These are phyloP conservation scores for Yamadazyma takamatsuzukensis DNA, from an alignment of 805 yeast species.

Conservation along the genomic window DNA sequence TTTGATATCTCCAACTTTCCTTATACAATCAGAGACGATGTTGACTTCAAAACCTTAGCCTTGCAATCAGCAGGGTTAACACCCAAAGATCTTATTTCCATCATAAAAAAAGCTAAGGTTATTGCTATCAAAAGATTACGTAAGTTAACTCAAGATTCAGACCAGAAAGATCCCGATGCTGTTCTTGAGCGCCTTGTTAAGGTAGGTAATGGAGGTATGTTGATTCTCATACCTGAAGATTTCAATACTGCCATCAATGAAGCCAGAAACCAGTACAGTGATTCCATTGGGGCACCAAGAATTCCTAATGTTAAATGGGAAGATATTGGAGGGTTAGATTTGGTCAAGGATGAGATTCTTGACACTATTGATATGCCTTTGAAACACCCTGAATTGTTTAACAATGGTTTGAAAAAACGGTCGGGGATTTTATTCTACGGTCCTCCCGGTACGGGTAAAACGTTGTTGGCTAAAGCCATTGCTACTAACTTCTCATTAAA, in stretches of 20 bases:
- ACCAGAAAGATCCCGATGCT: too few species aligned
- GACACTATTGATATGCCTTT: slow-evolving; percentile 96
- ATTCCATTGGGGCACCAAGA: slow-evolving; percentile 93
- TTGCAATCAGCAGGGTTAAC: slow-evolving; percentile 90
- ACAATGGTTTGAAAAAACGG: slow-evolving; percentile 86
- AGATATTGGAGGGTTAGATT: slow-evolving; percentile 92
- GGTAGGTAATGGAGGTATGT: slow-evolving; percentile 52
- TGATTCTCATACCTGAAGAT: slow-evolving; percentile 55
- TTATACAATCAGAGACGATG: slow-evolving; percentile 35
- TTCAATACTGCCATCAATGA: slow-evolving; percentile 68
- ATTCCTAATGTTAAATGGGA: slow-evolving; percentile 96
- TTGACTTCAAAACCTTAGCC: slow-evolving; percentile 57
- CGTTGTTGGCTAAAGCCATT: slow-evolving; percentile 92
- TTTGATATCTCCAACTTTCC: slow-evolving; percentile 12
- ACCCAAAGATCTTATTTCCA: slow-evolving; percentile 74
- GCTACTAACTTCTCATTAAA: slow-evolving; percentile 93
- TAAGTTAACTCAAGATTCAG: slow-evolving; percentile 24
- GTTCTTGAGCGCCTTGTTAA: slow-evolving; percentile 26
- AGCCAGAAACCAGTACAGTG: slow-evolving; percentile 86
- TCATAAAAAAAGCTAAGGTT: slow-evolving; percentile 61
- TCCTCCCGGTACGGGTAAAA: slow-evolving; percentile 98
- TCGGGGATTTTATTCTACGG: slow-evolving; percentile 95
- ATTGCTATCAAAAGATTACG: slow-evolving; percentile 50
- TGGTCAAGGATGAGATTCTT: slow-evolving; percentile 85
- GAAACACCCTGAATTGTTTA: slow-evolving; percentile 86